Percentiles rank a stretch among this genome's conserved stretches.
Conservation (phyloP, 768 basidiomycete genomes). For the Xerocomus brunneocitrinus region DNA sequence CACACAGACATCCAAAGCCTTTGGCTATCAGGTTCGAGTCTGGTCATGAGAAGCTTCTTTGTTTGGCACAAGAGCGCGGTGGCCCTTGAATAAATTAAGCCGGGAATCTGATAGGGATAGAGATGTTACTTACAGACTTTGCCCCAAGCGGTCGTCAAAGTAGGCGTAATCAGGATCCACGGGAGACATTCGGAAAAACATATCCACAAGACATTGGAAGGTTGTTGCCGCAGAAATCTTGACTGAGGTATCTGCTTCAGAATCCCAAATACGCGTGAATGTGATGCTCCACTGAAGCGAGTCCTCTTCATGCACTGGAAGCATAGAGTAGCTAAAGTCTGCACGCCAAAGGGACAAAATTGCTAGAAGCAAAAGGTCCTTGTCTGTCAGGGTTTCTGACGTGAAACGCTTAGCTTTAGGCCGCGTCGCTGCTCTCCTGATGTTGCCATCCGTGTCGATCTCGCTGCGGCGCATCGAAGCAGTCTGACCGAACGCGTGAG, state of each 20-base stretch:
- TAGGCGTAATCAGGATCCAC: constrained; percentile 35
- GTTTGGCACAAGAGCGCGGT: constrained; percentile 41
- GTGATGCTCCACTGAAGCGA: constrained; percentile 45
- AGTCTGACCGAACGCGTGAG: constrained; percentile 34
- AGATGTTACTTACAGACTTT: constrained; percentile 40
- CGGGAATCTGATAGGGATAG: background rate
- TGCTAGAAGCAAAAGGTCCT: constrained; percentile 65
- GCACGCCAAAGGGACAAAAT: constrained; percentile 68
- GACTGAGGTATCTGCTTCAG: constrained; percentile 57
- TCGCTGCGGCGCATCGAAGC: constrained; percentile 54
- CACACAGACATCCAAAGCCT: constrained; percentile 65
- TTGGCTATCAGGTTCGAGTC: constrained; percentile 58
- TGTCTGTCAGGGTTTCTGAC: constrained; percentile 57
- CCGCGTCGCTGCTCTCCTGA: constrained; percentile 48
- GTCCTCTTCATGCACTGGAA: constrained; percentile 38
- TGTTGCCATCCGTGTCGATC: constrained; percentile 51
- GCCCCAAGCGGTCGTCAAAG: constrained; percentile 43
- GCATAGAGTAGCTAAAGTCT: constrained; percentile 50
- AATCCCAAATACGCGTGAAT: constrained; percentile 54
- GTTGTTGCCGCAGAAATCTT: constrained; percentile 57
- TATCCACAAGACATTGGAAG: constrained; percentile 42
- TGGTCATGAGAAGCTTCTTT: constrained; percentile 53
- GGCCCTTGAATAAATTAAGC: constrained; percentile 14
- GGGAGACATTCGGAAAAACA: constrained; percentile 40
- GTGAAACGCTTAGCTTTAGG: constrained; percentile 60